Evolutionary conservation across 495 filamentous ascomycete species (phyloP), one percentile per base, ranked within the genome.

Genomic region (Oleoguttula mirabilis): DNA sequence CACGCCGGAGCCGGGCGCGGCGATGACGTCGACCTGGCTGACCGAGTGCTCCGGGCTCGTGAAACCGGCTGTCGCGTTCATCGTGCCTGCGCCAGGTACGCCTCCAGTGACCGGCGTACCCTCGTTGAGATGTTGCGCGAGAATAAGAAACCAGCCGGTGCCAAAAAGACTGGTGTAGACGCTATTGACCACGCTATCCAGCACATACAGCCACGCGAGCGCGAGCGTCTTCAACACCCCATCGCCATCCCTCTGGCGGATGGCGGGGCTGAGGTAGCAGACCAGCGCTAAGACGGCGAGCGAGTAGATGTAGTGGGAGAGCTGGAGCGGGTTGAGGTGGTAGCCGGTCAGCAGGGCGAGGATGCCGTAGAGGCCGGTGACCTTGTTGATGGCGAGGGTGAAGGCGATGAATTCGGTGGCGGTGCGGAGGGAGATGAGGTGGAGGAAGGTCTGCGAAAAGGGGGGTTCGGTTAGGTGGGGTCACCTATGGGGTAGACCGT

Each of bases 331-430:
- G 35, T 57, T 57, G 48, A 66, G 55, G 10, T 49, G 30, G 37
- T 56, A 59, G 51, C 62, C 62, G 32, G 62, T 65, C 25, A 65
- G 48, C 50, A 92, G 68, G 36, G 87, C 84, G 45, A 94, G 80
- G 39, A 94, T 68, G 54, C 87, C 87, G 63, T 88, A 94, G 48
- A 93, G 65, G 41, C 84, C 84, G 41, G 83, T 84, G 48, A 81
- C 70, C 63, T 93, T 93, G 67, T 94, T 94, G 57, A 94, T 71
- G 21, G 90, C 63, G 41, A 88, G 67, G 10, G 81, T 76, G 47
- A 88, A 66, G 4, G 80, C 76, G 44, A 90, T 80, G 42, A 93
- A 66, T 43, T 88, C 83, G 30, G 82, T 79, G 52, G 83, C 86
- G 23, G 83, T 86, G 45, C 82, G 81, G 38, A 94, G 76, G 61